Percentiles rank a stretch among this genome's conserved stretches.
Evolutionary conservation across 2,329 filamentous ascomycete genomes (phyloP).

Genomic region (Stagonosporopsis rhizophila): DNA sequence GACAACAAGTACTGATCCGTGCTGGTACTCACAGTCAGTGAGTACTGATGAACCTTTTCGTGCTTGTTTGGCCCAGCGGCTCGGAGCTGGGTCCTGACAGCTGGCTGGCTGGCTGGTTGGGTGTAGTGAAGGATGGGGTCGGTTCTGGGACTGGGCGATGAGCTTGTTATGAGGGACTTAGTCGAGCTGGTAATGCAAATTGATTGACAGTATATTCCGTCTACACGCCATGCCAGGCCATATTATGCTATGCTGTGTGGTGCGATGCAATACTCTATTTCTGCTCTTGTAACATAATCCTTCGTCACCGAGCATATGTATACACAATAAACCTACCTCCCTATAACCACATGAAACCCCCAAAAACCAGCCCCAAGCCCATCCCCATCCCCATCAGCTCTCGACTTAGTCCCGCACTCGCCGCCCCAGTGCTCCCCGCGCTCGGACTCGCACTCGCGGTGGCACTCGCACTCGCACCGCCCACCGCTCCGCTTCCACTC

Average conservation of each 20-base stretch:
- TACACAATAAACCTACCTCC: background rate
- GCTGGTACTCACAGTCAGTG: too few relatives aligned
- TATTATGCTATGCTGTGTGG: background rate
- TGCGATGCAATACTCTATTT: background rate
- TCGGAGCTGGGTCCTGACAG: too few relatives aligned
- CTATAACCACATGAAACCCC: constrained; percentile 31
- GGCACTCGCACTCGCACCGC: constrained; percentile 10
- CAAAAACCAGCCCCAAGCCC: constrained; percentile 30
- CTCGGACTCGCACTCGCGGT: constrained; percentile 1
- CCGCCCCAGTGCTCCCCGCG: constrained; percentile 25
- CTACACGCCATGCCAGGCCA: background rate
- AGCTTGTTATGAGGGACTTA: too few relatives aligned
- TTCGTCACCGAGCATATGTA: too few relatives aligned
- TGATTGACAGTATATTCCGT: too few relatives aligned
- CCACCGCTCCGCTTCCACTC: constrained; percentile 2
- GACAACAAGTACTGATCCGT: too few relatives aligned
- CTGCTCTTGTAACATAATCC: background rate
- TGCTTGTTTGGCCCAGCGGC: too few relatives aligned
- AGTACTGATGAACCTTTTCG: too few relatives aligned
- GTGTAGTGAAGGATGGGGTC: too few relatives aligned
- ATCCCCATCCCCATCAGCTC: constrained; percentile 31
- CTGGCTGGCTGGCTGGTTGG: too few relatives aligned
- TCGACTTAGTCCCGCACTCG: constrained; percentile 25
- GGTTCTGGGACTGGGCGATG: too few relatives aligned
- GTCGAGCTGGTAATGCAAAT: too few relatives aligned